Evolutionary conservation across 139 green algal genomes (phyloP).

Genomic region (Spirogloea muscicola): DNA sequence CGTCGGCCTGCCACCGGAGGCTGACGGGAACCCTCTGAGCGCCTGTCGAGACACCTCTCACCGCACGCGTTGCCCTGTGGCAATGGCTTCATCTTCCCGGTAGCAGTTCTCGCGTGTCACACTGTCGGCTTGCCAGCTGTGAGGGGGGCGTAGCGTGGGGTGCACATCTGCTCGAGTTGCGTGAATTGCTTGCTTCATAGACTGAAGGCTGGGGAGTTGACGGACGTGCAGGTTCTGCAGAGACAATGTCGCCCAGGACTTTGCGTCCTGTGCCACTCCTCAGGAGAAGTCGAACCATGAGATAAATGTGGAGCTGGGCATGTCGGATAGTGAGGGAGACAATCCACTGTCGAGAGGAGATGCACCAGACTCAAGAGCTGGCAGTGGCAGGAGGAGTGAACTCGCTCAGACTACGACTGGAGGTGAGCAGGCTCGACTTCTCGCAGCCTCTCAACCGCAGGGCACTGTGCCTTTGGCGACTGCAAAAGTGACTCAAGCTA

Average conservation of each 20-base stretch:
- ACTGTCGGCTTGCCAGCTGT: background rate
- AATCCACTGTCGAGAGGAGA: background rate
- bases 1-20: background rate
- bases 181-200: background rate
- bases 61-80: too few species aligned
- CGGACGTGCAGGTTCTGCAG: conserved; percentile 3
- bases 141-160: background rate
- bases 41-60: background rate
- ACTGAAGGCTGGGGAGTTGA: background rate
- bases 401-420: too few species aligned
- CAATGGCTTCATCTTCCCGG: background rate
- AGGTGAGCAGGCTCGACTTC: too few species aligned
- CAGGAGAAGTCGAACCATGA: conserved; percentile 19
- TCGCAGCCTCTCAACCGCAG: too few species aligned
- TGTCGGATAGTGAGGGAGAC: conserved; percentile 7
- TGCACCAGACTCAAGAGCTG: background rate
- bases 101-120: background rate
- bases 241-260: background rate
- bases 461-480: too few species aligned
- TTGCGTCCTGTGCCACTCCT: background rate
- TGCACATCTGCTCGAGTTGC: background rate
- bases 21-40: background rate
- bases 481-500: background rate
- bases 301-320: conserved; percentile 14
- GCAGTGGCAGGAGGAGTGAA: background rate